phyloP scores from a whole-genome alignment of 805 yeast genomes.

The Hanseniaspora nectarophila region DNA sequence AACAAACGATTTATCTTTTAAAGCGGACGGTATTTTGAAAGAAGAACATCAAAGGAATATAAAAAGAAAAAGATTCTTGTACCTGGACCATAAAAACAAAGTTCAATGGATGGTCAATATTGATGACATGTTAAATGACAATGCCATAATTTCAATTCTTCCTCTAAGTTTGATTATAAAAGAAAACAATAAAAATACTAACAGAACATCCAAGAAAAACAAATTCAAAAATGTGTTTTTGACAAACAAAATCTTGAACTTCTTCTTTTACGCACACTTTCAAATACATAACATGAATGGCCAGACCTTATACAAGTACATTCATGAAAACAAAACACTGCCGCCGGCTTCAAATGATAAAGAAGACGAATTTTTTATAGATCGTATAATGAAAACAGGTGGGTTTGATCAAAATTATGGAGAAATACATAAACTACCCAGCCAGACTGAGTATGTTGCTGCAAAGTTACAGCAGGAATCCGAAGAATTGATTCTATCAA shows the following conservation, averaged over 20 bases:
- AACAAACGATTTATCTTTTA: conserved; percentile 10
- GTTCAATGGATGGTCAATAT: conserved; percentile 6
- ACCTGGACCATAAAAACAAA: conserved; percentile 4
- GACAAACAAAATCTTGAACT: conserved; percentile 9
- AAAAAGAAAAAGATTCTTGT: conserved; percentile 5
- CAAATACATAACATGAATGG: neutral
- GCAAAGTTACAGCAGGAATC: neutral
- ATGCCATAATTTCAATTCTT: conserved; percentile 5
- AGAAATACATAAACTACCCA: neutral
- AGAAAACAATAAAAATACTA: neutral
- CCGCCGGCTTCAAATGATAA: neutral
- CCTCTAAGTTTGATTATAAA: conserved; percentile 9
- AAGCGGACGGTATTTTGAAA: neutral
- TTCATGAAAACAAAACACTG: neutral
- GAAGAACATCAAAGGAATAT: neutral
- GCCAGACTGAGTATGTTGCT: neutral
- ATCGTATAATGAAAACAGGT: conserved; percentile 7
- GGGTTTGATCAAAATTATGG: conserved; percentile 9
- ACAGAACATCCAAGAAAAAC: neutral
- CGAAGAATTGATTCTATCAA: neutral
- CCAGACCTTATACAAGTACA: conserved; percentile 4
- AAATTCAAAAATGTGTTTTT: neutral
- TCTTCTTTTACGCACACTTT: conserved; percentile 8
- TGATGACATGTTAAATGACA: neutral
- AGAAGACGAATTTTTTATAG: neutral